Evolutionary conservation across 495 filamentous ascomycete genomes (phyloP).

Genomic region (Penicillium atrosanguineum): DNA sequence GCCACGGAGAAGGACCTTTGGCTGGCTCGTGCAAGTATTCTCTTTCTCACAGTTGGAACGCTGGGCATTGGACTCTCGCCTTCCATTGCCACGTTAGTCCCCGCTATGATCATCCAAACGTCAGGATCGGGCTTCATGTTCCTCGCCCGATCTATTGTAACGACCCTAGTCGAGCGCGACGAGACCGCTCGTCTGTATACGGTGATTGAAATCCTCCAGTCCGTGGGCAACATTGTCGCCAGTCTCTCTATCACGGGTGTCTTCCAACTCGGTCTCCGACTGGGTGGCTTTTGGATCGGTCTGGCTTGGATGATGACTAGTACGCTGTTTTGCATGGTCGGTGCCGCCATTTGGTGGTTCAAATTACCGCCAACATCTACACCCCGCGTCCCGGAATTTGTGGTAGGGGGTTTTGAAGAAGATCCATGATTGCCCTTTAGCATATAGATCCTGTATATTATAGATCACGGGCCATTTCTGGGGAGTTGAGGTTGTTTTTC

Average conservation of each 20-base stretch:
- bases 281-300: slow-evolving; percentile 52
- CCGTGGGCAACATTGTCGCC: slow-evolving; percentile 51
- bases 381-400: slow-evolving; percentile 18
- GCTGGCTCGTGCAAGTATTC: slow-evolving; percentile 47
- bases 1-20: slow-evolving; percentile 50
- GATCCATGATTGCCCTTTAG: slow-evolving; percentile 3
- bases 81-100: slow-evolving; percentile 34
- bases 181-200: slow-evolving; percentile 57
- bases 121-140: slow-evolving; percentile 49
- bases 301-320: slow-evolving; percentile 55
- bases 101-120: slow-evolving; percentile 46
- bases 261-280: slow-evolving; percentile 49
- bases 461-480: neutral
- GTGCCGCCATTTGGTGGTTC: slow-evolving; percentile 38
- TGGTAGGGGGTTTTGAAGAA: slow-evolving; percentile 26
- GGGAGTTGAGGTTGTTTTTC: neutral
- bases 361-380: slow-evolving; percentile 24
- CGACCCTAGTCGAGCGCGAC: slow-evolving; percentile 49
- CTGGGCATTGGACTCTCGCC: slow-evolving; percentile 48
- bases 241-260: slow-evolving; percentile 51
- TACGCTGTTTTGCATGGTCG: slow-evolving; percentile 38
- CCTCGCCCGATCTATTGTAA: slow-evolving; percentile 49
- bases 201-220: slow-evolving; percentile 56
- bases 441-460: slow-evolving; percentile 20
- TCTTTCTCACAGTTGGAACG: slow-evolving; percentile 44